Evolutionary conservation across 768 basidiomycete genomes (phyloP).

Genomic region (Boletus insuetus): DNA sequence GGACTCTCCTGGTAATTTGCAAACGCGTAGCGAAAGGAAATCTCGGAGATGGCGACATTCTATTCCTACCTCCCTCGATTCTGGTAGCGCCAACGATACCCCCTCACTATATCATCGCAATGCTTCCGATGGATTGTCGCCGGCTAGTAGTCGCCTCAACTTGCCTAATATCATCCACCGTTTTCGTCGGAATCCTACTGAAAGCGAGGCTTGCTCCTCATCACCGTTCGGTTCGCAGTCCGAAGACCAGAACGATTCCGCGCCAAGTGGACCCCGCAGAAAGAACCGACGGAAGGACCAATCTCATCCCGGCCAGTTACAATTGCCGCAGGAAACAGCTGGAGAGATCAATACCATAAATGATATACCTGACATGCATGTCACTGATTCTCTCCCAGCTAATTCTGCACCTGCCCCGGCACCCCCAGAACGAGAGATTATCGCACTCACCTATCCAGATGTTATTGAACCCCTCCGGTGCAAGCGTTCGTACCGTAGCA

Average conservation of each 20-base stretch:
- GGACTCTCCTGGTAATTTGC: conserved; percentile 47
- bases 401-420: background rate
- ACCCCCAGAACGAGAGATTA: conserved; percentile 4
- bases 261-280: conserved; percentile 13
- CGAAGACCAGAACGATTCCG: conserved; percentile 36
- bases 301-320: conserved; percentile 26
- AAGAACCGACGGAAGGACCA: conserved; percentile 17
- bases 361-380: conserved; percentile 5
- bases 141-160: conserved; percentile 42
- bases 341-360: conserved; percentile 9
- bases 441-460: background rate
- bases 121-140: conserved; percentile 37
- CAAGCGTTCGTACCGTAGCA: conserved; percentile 26
- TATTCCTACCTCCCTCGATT: conserved; percentile 28
- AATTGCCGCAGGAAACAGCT: conserved; percentile 11
- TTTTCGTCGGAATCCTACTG: conserved; percentile 32
- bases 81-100: conserved; percentile 35
- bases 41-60: conserved; percentile 27
- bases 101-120: conserved; percentile 32
- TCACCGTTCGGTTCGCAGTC: conserved; percentile 47
- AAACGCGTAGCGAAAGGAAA: conserved; percentile 41
- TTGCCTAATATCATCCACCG: conserved; percentile 38
- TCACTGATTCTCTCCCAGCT: conserved; percentile 1
- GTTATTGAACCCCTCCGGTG: background rate
- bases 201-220: conserved; percentile 48